Evolutionary conservation across 331 rosid species (phyloP), one percentile per base, ranked within the genome.

Genomic region (Quercus phellos): DNA sequence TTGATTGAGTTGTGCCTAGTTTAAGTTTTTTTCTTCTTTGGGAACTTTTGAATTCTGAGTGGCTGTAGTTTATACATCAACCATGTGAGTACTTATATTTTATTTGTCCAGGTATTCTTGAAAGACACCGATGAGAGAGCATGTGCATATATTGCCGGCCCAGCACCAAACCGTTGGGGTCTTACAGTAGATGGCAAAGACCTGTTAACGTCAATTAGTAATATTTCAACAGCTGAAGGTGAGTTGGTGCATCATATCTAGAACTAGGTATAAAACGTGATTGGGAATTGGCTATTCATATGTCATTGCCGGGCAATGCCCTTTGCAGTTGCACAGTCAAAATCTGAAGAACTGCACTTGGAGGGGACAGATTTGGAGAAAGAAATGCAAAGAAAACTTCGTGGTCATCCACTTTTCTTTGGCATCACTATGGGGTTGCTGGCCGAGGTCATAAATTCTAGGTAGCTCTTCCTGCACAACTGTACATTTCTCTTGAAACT

Each of bases 151-250:
- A 91, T 95, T 90, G 94, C 99, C 77, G 98, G 98, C 72, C 99
- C 99, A 27, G 96, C 99, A 51, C 99, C 99, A 71, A 95, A 92
- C 85, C 98, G 99, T 77, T 95, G 99, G 99, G 99, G 99, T 81
- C 85, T 82, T 76, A 91, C 94, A 14, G 97, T 88, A 61, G 96
- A 95, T 68, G 96, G 96, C 51, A 59, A 75, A 55, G 97, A 93
- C 79, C 86, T 93, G 73, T 79, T 93, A 68, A 87, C 83, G 84
- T 87, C 90, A 5, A 76, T 90, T 71, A 77, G 70, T 60, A 80
- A 79, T 75, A 84, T 80, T 38, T 69, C 89, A 27, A 74, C 85
- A 22, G 56, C 72, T 72, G 85, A 84, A 59, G 89, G 98, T 93
- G 85, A 83, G 92, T 80, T 80, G 35, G 67, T 68, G 64, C 68